phyloP scores from a whole-genome alignment of 768 basidiomycete species.

The Panaeolus cyanescens region DNA sequence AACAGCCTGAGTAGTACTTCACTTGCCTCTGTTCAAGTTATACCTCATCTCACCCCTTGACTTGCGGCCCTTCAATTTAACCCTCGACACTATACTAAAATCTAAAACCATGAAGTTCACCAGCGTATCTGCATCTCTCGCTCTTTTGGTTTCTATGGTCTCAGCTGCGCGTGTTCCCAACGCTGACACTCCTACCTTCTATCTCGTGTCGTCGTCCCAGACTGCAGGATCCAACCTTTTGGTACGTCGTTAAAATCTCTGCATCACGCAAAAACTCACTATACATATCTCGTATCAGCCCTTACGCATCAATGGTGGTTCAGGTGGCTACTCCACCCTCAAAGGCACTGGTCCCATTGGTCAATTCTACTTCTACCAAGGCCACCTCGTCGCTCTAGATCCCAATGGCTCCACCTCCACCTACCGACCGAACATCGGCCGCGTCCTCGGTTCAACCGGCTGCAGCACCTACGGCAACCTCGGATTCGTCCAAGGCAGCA shows the following conservation, averaged over 20 bases:
- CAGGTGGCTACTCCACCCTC: constrained; percentile 23
- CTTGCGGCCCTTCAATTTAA: background rate
- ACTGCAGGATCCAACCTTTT: constrained; percentile 24
- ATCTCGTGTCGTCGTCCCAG: constrained; percentile 28
- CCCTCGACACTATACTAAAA: background rate
- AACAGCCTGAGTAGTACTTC: background rate
- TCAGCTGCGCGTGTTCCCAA: constrained; percentile 21
- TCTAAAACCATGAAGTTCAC: constrained; percentile 6
- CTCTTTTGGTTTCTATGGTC: constrained; percentile 9
- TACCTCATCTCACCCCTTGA: background rate
- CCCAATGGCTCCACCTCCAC: constrained; percentile 15
- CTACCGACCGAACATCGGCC: constrained; percentile 21
- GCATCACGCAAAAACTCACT: background rate
- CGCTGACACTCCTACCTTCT: constrained; percentile 34
- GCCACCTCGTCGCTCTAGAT: constrained; percentile 20
- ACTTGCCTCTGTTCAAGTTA: background rate
- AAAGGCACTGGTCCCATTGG: constrained; percentile 26
- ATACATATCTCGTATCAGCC: constrained; percentile 22
- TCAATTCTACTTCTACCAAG: constrained; percentile 34
- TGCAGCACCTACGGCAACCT: constrained; percentile 29
- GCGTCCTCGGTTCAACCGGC: constrained; percentile 18
- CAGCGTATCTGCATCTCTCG: constrained; percentile 8
- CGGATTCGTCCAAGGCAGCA: constrained; percentile 24
- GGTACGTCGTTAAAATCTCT: constrained; percentile 13
- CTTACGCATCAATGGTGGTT: constrained; percentile 25